These are phyloP conservation scores for Dissophora globulifera DNA, from an alignment of 192 early-diverging fungal species.

Conservation along the genomic window DNA sequence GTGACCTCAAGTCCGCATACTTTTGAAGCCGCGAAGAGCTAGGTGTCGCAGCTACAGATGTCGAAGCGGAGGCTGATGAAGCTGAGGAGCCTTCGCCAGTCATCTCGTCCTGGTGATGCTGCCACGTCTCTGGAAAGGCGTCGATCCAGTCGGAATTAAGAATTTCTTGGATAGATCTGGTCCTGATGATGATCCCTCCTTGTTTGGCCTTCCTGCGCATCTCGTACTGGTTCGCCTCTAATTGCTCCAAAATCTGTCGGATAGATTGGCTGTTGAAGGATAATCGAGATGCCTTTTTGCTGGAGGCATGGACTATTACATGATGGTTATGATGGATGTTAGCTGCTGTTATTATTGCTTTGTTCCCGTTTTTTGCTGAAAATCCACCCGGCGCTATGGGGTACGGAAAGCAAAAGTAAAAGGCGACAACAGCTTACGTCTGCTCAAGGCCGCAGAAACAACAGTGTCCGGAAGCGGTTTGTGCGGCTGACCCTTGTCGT, in stretches of 20 bases:
- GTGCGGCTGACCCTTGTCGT: conserved; percentile 1
- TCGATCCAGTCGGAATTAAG: conserved; percentile 44
- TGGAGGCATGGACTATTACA: conserved; percentile 26
- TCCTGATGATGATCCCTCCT: conserved; percentile 46
- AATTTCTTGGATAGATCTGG: conserved; percentile 24
- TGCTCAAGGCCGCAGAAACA: conserved; percentile 12
- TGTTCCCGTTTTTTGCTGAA: too few relatives aligned
- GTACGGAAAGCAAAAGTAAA: too few relatives aligned
- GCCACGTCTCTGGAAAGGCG: conserved; percentile 43
- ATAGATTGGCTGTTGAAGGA: conserved; percentile 38
- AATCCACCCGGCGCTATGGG: too few relatives aligned
- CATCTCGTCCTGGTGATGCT: conserved; percentile 13
- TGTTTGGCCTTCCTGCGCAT: conserved; percentile 28
- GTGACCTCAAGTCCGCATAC: conserved; percentile 29
- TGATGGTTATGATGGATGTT: too few relatives aligned
- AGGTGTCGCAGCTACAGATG: not conserved
- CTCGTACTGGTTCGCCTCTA: conserved; percentile 40
- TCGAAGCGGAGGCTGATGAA: not conserved
- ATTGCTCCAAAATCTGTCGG: conserved; percentile 38
- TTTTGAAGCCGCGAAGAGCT: conserved; percentile 19
- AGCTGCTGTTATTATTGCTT: too few relatives aligned
- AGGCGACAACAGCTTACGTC: conserved; percentile 22
- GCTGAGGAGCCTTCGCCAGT: not conserved
- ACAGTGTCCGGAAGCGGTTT: conserved; percentile 22
- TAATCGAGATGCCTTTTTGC: conserved; percentile 24